phyloP scores from a whole-genome alignment of 73 alveolate genomes.

The Breviolum minutum region DNA sequence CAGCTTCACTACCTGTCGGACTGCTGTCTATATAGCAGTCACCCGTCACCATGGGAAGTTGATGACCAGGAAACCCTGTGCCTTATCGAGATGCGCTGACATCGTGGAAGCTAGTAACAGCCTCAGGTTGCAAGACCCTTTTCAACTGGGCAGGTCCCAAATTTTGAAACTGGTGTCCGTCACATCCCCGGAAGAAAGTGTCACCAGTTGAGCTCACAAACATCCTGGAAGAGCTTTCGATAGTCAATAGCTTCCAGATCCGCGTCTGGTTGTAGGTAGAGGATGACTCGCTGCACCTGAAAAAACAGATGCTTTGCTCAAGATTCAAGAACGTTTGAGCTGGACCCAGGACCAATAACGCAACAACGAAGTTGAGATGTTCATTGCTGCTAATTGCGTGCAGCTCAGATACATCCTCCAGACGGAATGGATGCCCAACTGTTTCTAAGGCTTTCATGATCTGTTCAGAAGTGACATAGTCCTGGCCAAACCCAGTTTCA shows the following conservation, averaged over 20 bases:
- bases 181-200: too few relatives aligned
- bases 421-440: conserved; percentile 64
- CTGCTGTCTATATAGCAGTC: too few relatives aligned
- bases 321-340: not conserved
- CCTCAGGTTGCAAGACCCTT: not conserved
- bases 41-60: too few relatives aligned
- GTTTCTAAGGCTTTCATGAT: conserved; percentile 45
- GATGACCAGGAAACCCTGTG: not conserved
- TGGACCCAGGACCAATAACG: not conserved
- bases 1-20: too few relatives aligned
- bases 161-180: too few relatives aligned
- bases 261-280: conserved; percentile 79
- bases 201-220: too few relatives aligned
- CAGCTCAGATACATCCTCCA: conserved; percentile 32
- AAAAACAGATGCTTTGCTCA: not conserved
- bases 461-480: conserved; percentile 55
- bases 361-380: not conserved
- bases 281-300: conserved; percentile 84
- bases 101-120: conserved; percentile 74
- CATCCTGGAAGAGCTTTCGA: conserved; percentile 71
- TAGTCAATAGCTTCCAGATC: conserved; percentile 48
- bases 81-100: conserved; percentile 87
- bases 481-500: not conserved
- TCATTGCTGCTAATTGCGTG: not conserved
- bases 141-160: too few relatives aligned